Percentiles rank a stretch among this genome's conserved stretches.
These are phyloP conservation scores for Neurospora sp. DNA, from an alignment of 495 filamentous ascomycete genomes.

Conservation along the genomic window DNA sequence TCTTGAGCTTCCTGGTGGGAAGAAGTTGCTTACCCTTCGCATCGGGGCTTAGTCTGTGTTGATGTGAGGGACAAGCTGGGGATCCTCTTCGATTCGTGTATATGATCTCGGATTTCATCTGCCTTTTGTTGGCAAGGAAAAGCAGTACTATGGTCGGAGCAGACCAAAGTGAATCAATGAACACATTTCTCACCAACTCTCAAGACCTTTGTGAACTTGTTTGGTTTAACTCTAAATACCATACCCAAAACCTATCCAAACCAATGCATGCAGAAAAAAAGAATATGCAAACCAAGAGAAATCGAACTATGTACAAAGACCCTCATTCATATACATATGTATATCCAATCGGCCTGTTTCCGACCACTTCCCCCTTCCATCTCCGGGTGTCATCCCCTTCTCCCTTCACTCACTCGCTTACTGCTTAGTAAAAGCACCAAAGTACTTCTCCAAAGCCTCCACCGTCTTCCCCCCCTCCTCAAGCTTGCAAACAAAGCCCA, in stretches of 20 bases:
- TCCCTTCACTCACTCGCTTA: conserved; percentile 9
- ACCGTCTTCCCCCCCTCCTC: conserved; percentile 67
- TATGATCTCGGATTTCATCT: neutral
- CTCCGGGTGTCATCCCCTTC: neutral
- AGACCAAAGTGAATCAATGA: neutral
- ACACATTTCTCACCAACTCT: neutral
- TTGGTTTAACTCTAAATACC: neutral
- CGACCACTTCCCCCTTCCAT: neutral
- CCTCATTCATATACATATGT: neutral
- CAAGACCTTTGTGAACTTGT: neutral
- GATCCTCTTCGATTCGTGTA: neutral
- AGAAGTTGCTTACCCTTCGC: neutral
- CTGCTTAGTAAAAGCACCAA: conserved; percentile 52
- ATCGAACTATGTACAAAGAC: neutral
- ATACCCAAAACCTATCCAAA: neutral
- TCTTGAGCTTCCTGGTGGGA: neutral
- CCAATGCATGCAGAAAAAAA: neutral
- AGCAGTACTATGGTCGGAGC: neutral
- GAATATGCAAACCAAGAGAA: neutral
- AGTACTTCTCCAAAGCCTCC: conserved; percentile 76
- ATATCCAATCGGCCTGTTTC: neutral
- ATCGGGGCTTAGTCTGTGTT: neutral
- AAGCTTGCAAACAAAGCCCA: conserved; percentile 62
- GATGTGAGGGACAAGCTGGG: neutral
- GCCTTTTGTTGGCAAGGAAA: neutral